phyloP scores from a whole-genome alignment of 768 basidiomycete species.

The Cantharellus anzutake region DNA sequence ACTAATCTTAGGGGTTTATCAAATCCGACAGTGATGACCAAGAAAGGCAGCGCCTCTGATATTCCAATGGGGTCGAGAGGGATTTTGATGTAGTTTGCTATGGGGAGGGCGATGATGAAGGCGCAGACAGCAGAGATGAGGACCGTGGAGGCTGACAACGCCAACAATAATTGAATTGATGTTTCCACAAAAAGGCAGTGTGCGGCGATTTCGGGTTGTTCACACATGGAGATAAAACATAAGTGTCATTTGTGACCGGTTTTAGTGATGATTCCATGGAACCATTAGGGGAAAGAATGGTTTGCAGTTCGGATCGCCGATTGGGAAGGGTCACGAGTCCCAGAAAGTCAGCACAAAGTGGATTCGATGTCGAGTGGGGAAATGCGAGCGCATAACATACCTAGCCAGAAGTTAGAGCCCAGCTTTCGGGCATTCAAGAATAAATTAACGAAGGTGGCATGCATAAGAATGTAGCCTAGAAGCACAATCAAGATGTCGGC shows the following conservation, averaged over 20 bases:
- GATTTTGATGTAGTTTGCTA: constrained; percentile 56
- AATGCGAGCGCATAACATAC: constrained; percentile 12
- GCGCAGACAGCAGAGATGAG: constrained; percentile 65
- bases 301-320: too few relatives aligned
- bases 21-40: constrained; percentile 94
- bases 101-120: constrained; percentile 65
- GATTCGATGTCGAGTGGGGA: not conserved
- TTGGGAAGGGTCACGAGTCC: too few relatives aligned
- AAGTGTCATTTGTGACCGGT: too few relatives aligned
- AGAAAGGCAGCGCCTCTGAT: constrained; percentile 90
- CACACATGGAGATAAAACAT: too few relatives aligned
- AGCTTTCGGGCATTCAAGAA: constrained; percentile 76
- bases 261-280: too few relatives aligned
- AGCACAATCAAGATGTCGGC: constrained; percentile 91
- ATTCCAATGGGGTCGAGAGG: constrained; percentile 84
- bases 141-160: constrained; percentile 36
- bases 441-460: constrained; percentile 80
- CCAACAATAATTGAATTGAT: not conserved
- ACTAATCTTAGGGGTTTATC: constrained; percentile 93
- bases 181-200: too few relatives aligned
- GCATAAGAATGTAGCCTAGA: constrained; percentile 89
- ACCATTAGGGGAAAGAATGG: too few relatives aligned
- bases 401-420: constrained; percentile 54
- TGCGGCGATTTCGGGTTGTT: too few relatives aligned
- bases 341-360: not conserved